Conservation (phyloP, 2,329 filamentous ascomycete genomes). For the Exophiala mesophila region DNA sequence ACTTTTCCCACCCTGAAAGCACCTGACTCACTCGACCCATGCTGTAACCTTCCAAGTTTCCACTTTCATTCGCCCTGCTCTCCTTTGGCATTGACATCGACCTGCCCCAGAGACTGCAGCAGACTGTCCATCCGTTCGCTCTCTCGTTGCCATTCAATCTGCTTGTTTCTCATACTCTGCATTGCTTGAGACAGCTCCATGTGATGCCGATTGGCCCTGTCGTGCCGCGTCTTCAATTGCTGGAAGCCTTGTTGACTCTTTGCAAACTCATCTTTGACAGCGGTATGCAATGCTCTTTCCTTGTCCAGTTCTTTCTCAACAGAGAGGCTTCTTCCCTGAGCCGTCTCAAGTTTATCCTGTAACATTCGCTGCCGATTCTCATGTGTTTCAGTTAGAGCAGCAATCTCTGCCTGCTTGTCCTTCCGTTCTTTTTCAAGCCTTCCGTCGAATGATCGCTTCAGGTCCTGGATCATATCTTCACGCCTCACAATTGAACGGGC, state of each 20-base stretch:
- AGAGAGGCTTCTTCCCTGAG: slow-evolving; percentile 21
- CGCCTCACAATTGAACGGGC: slow-evolving; percentile 9
- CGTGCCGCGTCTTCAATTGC: slow-evolving; percentile 14
- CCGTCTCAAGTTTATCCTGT: slow-evolving; percentile 17
- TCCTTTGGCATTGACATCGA: slow-evolving; percentile 39
- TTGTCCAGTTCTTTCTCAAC: slow-evolving; percentile 23
- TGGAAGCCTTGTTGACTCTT: slow-evolving; percentile 16
- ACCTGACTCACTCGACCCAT: too few relatives aligned
- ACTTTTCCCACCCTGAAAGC: too few relatives aligned
- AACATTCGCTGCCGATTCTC: slow-evolving; percentile 30
- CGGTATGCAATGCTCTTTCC: slow-evolving; percentile 12
- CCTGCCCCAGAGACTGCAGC: slow-evolving; percentile 45
- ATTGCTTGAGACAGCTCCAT: slow-evolving; percentile 14
- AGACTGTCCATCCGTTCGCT: slow-evolving; percentile 48
- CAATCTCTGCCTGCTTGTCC: slow-evolving; percentile 31
- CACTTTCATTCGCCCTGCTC: slow-evolving; percentile 45
- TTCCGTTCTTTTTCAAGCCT: slow-evolving; percentile 19
- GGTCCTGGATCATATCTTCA: slow-evolving; percentile 9
- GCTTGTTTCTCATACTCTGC: slow-evolving; percentile 40
- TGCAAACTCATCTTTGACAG: slow-evolving; percentile 19
- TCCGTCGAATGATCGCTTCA: slow-evolving; percentile 10
- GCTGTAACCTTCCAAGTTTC: slow-evolving; percentile 51
- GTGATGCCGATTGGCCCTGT: slow-evolving; percentile 21
- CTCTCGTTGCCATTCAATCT: slow-evolving; percentile 48
- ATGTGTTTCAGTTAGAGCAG: slow-evolving; percentile 34